A percentile compares a stretch with the other conserved stretches of the same genome.
Conservation (phyloP, 306 rosid species). For the Cucurbita argyrosperma region DNA sequence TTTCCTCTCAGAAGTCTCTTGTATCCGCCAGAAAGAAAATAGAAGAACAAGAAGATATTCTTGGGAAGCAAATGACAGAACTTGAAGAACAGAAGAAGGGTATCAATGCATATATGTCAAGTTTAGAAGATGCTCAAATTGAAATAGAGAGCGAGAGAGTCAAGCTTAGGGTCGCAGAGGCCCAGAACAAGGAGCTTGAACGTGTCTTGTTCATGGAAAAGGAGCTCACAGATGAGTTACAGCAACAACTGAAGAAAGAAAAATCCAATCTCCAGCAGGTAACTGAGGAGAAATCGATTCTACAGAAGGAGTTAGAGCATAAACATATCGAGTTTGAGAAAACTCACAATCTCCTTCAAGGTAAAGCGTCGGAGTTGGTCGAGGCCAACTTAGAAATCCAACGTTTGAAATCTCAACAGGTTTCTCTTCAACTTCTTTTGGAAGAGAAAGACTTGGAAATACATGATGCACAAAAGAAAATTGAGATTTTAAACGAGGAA, state of each 20-base stretch:
- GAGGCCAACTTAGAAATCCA: conserved; percentile 76
- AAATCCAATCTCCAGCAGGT: conserved; percentile 49
- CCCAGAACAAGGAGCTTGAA: conserved; percentile 54
- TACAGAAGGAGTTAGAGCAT: conserved; percentile 36
- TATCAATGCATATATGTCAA: conserved; percentile 45
- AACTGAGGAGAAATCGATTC: conserved; percentile 36
- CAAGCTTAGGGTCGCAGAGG: conserved; percentile 47
- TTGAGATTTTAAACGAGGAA: conserved; percentile 47
- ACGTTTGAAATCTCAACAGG: conserved; percentile 62
- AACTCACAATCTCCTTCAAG: conserved; percentile 33
- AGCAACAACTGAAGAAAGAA: conserved; percentile 51
- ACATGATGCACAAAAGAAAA: conserved; percentile 50
- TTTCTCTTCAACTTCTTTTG: conserved; percentile 48
- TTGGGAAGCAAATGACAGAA: conserved; percentile 44
- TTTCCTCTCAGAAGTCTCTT: conserved; percentile 75
- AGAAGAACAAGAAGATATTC: conserved; percentile 61
- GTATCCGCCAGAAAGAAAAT: conserved; percentile 49
- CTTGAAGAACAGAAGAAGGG: conserved; percentile 50
- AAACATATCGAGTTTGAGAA: conserved; percentile 32
- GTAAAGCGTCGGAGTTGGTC: conserved; percentile 51
- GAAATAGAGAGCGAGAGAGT: conserved; percentile 68
- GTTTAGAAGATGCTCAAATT: conserved; percentile 47
- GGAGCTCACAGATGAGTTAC: conserved; percentile 47
- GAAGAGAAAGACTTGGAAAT: conserved; percentile 78
- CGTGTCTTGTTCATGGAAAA: conserved; percentile 34